Conservation (phyloP, 1,284 basidiomycete genomes). For the Trichosporon inkin region DNA sequence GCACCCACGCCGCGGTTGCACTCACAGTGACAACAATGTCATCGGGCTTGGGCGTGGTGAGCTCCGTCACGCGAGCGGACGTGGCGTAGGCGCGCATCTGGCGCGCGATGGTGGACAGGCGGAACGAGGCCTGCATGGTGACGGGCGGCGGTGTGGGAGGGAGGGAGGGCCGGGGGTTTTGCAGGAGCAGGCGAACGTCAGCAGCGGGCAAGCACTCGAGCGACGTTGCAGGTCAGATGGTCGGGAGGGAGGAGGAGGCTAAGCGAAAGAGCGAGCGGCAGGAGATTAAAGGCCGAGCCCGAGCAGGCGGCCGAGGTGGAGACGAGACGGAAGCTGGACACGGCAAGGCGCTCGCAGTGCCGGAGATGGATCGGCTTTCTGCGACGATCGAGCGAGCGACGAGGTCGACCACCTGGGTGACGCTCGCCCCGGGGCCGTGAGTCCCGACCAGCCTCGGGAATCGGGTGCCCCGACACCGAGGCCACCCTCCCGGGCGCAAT, state of each 20-base stretch:
- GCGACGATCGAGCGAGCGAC: neutral
- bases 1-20: constrained; percentile 34
- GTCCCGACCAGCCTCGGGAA: neutral
- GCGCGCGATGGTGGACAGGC: neutral
- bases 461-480: constrained; percentile 7
- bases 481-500: neutral
- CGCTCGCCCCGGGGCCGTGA: neutral
- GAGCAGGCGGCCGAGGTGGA: neutral
- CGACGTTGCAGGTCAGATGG: no score
- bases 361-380: neutral
- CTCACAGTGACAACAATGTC: constrained; percentile 84
- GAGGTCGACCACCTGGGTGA: neutral
- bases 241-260: no score
- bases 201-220: no score
- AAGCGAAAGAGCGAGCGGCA: neutral
- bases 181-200: no score
- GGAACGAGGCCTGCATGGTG: constrained; percentile 7
- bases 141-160: neutral
- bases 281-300: no score
- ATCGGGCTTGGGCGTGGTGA: constrained; percentile 58
- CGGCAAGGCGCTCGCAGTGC: no score
- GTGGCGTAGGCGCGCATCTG: constrained; percentile 11
- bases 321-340: neutral
- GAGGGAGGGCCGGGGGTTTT: neutral
- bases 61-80: constrained; percentile 9